phyloP scores from a whole-genome alignment of 371 early-diverging fungal genomes.

The Phascolomyces articulosus region DNA sequence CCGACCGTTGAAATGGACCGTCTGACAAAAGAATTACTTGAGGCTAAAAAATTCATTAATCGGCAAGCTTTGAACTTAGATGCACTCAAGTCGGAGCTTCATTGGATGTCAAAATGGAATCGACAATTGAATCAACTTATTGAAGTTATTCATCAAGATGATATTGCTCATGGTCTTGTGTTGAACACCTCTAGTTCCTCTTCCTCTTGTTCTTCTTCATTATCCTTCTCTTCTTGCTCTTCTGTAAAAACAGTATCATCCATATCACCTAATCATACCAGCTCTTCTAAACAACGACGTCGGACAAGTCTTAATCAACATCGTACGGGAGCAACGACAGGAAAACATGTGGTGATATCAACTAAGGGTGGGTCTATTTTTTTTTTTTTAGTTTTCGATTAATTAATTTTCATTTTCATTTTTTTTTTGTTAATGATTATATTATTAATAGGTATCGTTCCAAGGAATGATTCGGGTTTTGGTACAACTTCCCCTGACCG shows the following conservation, averaged over 20 bases:
- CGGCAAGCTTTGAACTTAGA: slow-evolving; percentile 34
- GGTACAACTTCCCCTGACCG: background rate
- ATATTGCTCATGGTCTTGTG: slow-evolving; percentile 6
- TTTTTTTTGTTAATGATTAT: background rate
- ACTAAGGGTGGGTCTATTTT: no score
- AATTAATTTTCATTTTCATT: background rate
- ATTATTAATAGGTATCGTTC: background rate
- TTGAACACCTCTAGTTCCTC: background rate
- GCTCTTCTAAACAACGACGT: no score
- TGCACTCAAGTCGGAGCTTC: slow-evolving; percentile 34
- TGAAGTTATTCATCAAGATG: slow-evolving; percentile 20
- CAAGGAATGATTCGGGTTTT: background rate
- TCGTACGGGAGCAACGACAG: no score
- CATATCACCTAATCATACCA: no score
- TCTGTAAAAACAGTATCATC: no score
- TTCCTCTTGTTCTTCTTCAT: background rate
- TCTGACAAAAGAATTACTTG: slow-evolving; percentile 27
- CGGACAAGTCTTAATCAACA: no score
- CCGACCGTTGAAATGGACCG: slow-evolving; percentile 8
- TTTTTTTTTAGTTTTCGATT: background rate
- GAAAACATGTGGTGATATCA: background rate
- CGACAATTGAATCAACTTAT: slow-evolving; percentile 19
- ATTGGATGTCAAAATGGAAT: slow-evolving; percentile 40
- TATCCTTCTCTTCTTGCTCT: no score
- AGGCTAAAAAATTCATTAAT: slow-evolving; percentile 46